phyloP scores from a whole-genome alignment of 257 asterid species.

The Perilla frutescens region DNA sequence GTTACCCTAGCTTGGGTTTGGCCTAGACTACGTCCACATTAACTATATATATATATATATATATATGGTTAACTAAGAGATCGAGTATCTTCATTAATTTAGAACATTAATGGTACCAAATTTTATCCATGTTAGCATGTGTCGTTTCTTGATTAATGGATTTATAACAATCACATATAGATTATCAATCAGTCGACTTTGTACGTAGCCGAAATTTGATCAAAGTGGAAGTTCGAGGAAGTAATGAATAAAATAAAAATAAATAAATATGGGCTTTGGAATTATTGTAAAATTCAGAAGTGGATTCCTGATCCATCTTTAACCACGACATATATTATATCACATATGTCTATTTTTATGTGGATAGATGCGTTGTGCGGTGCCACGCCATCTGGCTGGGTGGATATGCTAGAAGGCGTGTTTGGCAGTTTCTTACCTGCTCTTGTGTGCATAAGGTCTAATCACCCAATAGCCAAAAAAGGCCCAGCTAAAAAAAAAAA shows the following conservation, averaged over 20 bases:
- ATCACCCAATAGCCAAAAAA: too few relatives aligned
- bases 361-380: neutral
- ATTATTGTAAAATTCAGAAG: constrained; percentile 16
- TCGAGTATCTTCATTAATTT: too few relatives aligned
- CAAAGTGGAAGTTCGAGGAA: neutral
- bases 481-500: too few relatives aligned
- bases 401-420: neutral
- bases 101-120: neutral
- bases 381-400: neutral
- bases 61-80: too few relatives aligned
- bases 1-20: too few relatives aligned
- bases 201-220: neutral
- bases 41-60: too few relatives aligned
- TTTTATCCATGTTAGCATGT: neutral
- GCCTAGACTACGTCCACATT: too few relatives aligned
- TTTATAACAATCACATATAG: neutral
- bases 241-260: too few relatives aligned
- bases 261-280: neutral
- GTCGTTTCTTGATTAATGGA: neutral
- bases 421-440: too few relatives aligned
- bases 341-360: neutral
- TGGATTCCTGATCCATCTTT: constrained; percentile 30
- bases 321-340: constrained; percentile 19
- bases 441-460: too few relatives aligned
- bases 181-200: neutral